These are phyloP conservation scores for Neurospora tetraspora DNA, from an alignment of 495 filamentous ascomycete species.

Conservation along the genomic window DNA sequence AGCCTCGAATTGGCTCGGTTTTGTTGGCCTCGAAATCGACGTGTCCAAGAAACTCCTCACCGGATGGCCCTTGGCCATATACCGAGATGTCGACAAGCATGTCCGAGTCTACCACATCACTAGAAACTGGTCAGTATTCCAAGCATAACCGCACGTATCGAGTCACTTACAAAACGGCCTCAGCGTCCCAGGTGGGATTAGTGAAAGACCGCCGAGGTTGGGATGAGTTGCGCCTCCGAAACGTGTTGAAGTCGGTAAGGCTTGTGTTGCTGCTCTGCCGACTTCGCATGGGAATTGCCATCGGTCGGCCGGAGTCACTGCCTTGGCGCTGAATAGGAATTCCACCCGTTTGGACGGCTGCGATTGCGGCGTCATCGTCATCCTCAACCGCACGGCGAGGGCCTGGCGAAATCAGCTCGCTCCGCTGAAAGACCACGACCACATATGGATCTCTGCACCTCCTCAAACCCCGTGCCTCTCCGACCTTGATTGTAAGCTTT, in stretches of 20 bases:
- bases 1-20: conserved; percentile 59
- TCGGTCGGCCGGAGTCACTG: conserved; percentile 66
- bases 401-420: conserved; percentile 87
- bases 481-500: conserved; percentile 79
- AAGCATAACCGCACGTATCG: not conserved
- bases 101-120: conserved; percentile 88
- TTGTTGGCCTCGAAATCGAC: conserved; percentile 64
- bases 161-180: conserved; percentile 77
- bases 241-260: conserved; percentile 56
- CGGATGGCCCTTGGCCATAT: conserved; percentile 69
- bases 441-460: conserved; percentile 86
- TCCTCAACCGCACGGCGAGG: conserved; percentile 45
- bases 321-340: conserved; percentile 56
- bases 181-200: conserved; percentile 90
- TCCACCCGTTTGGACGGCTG: conserved; percentile 39
- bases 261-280: conserved; percentile 92
- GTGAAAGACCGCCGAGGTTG: conserved; percentile 51
- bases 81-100: conserved; percentile 89
- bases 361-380: conserved; percentile 34
- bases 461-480: conserved; percentile 70
- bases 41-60: conserved; percentile 88
- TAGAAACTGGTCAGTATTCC: conserved; percentile 34
- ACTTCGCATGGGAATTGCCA: conserved; percentile 93
- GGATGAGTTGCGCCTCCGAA: conserved; percentile 41
- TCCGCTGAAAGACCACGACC: conserved; percentile 92